Evolutionary conservation across 2,329 filamentous ascomycete species (phyloP), one percentile per base, ranked within the genome.

Genomic region (Fusarium oligoseptatum): DNA sequence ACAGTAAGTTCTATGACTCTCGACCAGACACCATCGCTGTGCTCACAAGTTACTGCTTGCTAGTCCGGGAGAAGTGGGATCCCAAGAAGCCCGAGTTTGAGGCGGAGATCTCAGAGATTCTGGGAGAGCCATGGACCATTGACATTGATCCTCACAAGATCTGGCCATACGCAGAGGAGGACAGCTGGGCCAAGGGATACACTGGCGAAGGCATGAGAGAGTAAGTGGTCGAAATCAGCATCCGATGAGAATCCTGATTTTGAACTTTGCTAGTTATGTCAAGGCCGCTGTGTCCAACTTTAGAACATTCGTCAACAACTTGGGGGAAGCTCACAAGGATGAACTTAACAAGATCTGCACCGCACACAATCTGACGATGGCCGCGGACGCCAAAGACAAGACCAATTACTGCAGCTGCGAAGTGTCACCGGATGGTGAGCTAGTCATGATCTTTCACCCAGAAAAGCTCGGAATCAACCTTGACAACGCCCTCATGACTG

Each of bases 171-270:
- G 45, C 24, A 3, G 45, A 50, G 24, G 45, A 50, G 14, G 45
- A 50, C 2, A 27, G 15, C 15, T 50, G 45, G 45, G 45, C 45
- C 15, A 29, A 50, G 45, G 6, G 22, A 2, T n/a, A 6, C 24
- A 50, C 45, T 27, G 45, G 45, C 4, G 24, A 24, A 9, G 8
- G 29, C 9, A 50, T 50, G 15, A 27, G 14, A 6, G 2, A 20
- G 45, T 50, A 50, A 4, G 45, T 11, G 24, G 5, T 9, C 2
- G 8, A 50, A 50, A 50, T 27, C 5, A 17, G 1, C 2, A 27
- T 9, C 1, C 1, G 5, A 27, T 9, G 1, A 2, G 3, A 20
- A 27, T 0, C 4, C 12, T 17, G 15, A 27, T 6, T 20, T 15
- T 50, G 45, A 50, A 27, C 15, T 9, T 11, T 11, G 8, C 43